These are phyloP conservation scores for Beta macrorhiza DNA, from an alignment of 179 eudicot species.

Conservation along the genomic window DNA sequence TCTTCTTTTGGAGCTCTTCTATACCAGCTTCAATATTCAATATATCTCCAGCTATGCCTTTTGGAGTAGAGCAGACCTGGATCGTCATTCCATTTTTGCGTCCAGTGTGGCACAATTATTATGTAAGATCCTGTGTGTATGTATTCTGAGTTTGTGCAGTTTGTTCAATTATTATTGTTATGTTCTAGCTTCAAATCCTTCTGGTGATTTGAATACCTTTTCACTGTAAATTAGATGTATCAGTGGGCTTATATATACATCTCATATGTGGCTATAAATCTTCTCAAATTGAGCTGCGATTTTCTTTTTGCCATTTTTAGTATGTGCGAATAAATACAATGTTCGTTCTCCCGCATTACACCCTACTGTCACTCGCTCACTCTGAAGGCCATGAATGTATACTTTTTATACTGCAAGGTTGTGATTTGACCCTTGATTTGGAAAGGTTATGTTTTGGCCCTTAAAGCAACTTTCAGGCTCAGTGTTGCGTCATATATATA, in stretches of 20 bases:
- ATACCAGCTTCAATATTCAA: background rate
- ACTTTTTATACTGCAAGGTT: background rate
- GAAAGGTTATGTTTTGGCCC: background rate
- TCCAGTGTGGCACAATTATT: conserved; percentile 5
- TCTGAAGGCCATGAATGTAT: background rate
- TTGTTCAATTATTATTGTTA: background rate
- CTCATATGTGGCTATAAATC: background rate
- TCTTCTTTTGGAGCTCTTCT: conserved; percentile 13
- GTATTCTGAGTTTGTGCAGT: conserved; percentile 16
- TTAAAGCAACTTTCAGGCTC: background rate
- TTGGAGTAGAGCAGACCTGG: background rate
- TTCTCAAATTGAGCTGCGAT: background rate
- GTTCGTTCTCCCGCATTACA: background rate
- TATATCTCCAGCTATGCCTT: background rate
- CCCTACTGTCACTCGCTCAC: background rate
- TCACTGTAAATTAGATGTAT: conserved; percentile 8
- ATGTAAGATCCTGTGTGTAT: conserved; percentile 7
- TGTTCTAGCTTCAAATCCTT: background rate
- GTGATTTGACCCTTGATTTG: background rate
- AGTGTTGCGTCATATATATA: background rate
- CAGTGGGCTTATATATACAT: background rate
- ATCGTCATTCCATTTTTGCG: background rate
- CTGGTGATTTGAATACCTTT: background rate
- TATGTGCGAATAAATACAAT: background rate
- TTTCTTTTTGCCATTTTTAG: background rate